Evolutionary conservation across 2,329 filamentous ascomycete species (phyloP).

Genomic region (Cercospora sp.): DNA sequence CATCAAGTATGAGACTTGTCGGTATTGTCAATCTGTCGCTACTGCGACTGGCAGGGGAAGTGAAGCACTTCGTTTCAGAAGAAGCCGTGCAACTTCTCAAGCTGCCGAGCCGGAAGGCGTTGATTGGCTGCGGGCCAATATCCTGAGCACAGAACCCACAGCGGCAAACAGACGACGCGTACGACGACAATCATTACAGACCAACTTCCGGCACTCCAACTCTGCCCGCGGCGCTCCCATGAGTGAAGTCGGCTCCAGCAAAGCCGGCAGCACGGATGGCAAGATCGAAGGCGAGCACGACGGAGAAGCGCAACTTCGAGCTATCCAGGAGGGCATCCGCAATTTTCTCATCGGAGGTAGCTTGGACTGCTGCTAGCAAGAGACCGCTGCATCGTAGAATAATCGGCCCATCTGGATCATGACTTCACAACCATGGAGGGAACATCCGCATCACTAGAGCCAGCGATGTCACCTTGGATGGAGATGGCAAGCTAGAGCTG

Average conservation of each 20-base stretch:
- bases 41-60: constrained; percentile 1
- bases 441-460: too few relatives aligned
- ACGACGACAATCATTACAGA: neutral
- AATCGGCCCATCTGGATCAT: too few relatives aligned
- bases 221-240: neutral
- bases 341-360: neutral
- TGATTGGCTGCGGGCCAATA: neutral
- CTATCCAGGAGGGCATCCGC: neutral
- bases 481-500: neutral
- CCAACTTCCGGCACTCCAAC: neutral
- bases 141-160: neutral
- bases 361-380: too few relatives aligned
- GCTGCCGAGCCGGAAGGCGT: neutral
- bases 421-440: too few relatives aligned
- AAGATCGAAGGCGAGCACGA: neutral
- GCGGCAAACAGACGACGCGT: neutral
- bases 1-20: neutral
- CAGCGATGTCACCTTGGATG: too few relatives aligned
- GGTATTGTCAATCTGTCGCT: neutral
- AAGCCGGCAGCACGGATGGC: neutral
- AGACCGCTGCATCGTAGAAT: too few relatives aligned
- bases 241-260: neutral
- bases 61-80: neutral
- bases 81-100: neutral
- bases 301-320: too few relatives aligned